Percentiles rank a stretch among this genome's conserved stretches.
These are phyloP conservation scores for Russula earlei DNA, from an alignment of 768 basidiomycete species.

Conservation along the genomic window DNA sequence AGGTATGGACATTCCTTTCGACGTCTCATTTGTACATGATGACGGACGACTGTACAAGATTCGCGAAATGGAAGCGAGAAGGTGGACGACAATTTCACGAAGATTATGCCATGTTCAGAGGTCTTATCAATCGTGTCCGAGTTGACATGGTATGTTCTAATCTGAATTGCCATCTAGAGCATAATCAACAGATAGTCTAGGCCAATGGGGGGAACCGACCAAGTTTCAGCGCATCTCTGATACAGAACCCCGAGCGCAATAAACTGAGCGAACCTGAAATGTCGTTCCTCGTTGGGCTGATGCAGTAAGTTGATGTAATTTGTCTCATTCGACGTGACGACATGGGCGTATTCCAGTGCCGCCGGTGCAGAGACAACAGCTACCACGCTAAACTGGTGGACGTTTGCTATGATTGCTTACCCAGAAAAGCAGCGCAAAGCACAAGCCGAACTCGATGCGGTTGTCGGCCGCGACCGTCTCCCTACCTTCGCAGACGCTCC, in stretches of 20 bases:
- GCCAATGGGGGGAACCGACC: no score
- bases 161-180: no score
- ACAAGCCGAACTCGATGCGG: constrained; percentile 16
- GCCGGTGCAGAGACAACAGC: constrained; percentile 6
- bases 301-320: not conserved
- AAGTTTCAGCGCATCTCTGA: no score
- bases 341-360: not conserved
- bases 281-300: no score
- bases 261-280: no score
- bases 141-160: not conserved
- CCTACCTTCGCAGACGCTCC: constrained; percentile 15
- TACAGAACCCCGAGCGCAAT: no score
- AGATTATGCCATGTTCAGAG: not conserved
- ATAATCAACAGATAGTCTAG: no score
- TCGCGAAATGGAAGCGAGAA: no score
- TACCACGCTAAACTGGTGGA: constrained; percentile 2
- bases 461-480: constrained; percentile 10
- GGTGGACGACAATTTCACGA: not conserved
- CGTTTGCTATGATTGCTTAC: constrained; percentile 13
- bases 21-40: no score
- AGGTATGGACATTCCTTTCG: not conserved
- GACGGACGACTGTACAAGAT: no score
- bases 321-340: not conserved
- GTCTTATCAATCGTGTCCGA: not conserved
- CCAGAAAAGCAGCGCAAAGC: constrained; percentile 8